Base-by-base conservation (phyloP, 2,329 filamentous ascomycete species). In the Epichloe scottii region DNA sequence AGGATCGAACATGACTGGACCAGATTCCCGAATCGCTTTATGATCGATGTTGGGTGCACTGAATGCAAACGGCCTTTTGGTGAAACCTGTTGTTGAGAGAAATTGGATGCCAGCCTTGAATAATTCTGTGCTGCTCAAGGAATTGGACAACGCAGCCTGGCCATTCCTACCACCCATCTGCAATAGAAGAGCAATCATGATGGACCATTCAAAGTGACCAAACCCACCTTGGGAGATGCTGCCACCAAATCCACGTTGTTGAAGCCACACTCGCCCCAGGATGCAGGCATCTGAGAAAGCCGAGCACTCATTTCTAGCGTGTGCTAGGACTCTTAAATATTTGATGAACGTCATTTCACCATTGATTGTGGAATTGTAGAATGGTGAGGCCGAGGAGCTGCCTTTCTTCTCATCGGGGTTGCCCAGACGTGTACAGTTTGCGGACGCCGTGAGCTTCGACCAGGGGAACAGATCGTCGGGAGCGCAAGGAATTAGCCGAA, bases 81-180 rank as follows among this genome's bases (percentile, higher is more conserved):
- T 73, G 50, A 96, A 71, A 60, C 95, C 84, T 38, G 79, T 84
- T 1, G 79, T 77, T 1, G 85, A 82, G 17, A 98, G 71, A 58
- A 91, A 93, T 63, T 96, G 91, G n/a, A 98, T 71, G 1, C 84
- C 82, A 3, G 89, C 90, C 68, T 96, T 97, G 76, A 98, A 96
- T 43, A 97, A 76, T 66, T 97, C 91, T 23, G 91, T 93, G 66
- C 85, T 86, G 70, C 86, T 95, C 60, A 95, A 85, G 7, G 87
- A 87, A 5, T 80, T 75, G 5, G 89, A 89, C 15, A 97, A 74
- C 5, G 87, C 70, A 2, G 85, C 77, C 56, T 82, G 78, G 2
- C 86, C 85, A 53, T 83, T 84, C 6, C 80, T 77, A 6, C 83
- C 85, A 26, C 87, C 87, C n/a, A 79, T 81, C 64, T 89, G 82